A percentile compares a stretch with the other conserved stretches of the same genome.
These are phyloP conservation scores for Nitzschia sp. DNA, from an alignment of 108 stramenopile species.

Conservation along the genomic window DNA sequence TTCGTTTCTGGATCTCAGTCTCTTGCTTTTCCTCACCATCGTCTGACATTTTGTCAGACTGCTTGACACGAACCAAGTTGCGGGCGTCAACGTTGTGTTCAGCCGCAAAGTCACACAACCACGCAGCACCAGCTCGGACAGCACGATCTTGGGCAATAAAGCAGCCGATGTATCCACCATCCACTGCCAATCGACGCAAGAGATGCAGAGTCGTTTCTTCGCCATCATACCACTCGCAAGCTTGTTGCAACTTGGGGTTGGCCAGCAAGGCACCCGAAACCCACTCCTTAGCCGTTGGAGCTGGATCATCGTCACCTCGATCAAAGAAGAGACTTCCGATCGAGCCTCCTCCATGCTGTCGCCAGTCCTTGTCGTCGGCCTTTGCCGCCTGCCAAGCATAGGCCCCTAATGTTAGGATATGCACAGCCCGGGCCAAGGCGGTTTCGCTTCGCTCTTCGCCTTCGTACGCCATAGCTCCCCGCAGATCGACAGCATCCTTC, in stretches of 20 bases:
- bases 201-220: slow-evolving; percentile 65
- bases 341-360: slow-evolving; percentile 55
- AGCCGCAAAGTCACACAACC: slow-evolving; percentile 76
- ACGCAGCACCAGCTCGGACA: slow-evolving; percentile 73
- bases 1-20: slow-evolving; percentile 57
- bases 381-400: slow-evolving; percentile 70
- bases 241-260: slow-evolving; percentile 54
- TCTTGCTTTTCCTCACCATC: slow-evolving; percentile 34
- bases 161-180: slow-evolving; percentile 42
- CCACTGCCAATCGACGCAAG: slow-evolving; percentile 56
- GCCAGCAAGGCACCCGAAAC: slow-evolving; percentile 55
- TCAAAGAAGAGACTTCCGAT: slow-evolving; percentile 67
- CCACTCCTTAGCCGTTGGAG: slow-evolving; percentile 73
- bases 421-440: slow-evolving; percentile 72
- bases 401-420: slow-evolving; percentile 79
- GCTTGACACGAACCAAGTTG: slow-evolving; percentile 32
- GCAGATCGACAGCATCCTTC: slow-evolving; percentile 33
- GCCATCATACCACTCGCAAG: slow-evolving; percentile 60
- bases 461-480: slow-evolving; percentile 66
- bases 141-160: slow-evolving; percentile 76
- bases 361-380: slow-evolving; percentile 40
- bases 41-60: slow-evolving; percentile 7
- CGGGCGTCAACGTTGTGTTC: slow-evolving; percentile 55
- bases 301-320: slow-evolving; percentile 31
- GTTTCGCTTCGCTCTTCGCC: slow-evolving; percentile 71